Percentiles rank a stretch among this genome's conserved stretches.
Evolutionary conservation across 305 asterid genomes (phyloP).

Genomic region (Withania somnifera): DNA sequence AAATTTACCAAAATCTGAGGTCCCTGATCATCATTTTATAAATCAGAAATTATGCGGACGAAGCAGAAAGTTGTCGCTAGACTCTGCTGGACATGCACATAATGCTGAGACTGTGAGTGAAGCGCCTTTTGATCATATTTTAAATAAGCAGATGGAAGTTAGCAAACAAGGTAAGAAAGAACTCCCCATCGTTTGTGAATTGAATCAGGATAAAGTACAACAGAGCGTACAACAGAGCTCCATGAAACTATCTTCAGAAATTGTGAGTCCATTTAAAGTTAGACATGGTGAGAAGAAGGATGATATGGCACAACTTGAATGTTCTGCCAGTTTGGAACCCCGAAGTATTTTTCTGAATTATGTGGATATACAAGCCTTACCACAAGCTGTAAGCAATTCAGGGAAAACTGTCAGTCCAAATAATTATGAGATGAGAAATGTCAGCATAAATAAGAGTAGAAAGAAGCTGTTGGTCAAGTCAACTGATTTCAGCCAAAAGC

Average conservation of each 20-base stretch:
- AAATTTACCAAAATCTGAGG: constrained; percentile 12
- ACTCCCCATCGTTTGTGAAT: not conserved
- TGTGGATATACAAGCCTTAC: constrained; percentile 11
- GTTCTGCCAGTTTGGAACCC: constrained; percentile 15
- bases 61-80: constrained; percentile 42
- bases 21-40: constrained; percentile 10
- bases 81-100: constrained; percentile 22
- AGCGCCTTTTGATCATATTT: constrained; percentile 11
- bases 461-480: constrained; percentile 11
- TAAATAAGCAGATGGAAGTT: constrained; percentile 13
- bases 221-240: constrained; percentile 18
- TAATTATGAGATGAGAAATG: constrained; percentile 5
- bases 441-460: not conserved
- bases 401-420: constrained; percentile 9
- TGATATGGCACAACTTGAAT: constrained; percentile 8
- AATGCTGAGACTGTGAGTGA: constrained; percentile 10
- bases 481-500: constrained; percentile 12
- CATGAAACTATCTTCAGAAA: constrained; percentile 23
- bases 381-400: constrained; percentile 6
- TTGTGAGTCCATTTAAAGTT: constrained; percentile 20
- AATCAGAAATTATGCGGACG: constrained; percentile 22
- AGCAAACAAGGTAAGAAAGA: constrained; percentile 19
- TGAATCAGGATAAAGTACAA: not conserved
- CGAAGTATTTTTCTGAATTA: constrained; percentile 7
- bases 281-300: constrained; percentile 13